phyloP scores from a whole-genome alignment of 805 yeast genomes.

The Sporopachydermia quercuum region DNA sequence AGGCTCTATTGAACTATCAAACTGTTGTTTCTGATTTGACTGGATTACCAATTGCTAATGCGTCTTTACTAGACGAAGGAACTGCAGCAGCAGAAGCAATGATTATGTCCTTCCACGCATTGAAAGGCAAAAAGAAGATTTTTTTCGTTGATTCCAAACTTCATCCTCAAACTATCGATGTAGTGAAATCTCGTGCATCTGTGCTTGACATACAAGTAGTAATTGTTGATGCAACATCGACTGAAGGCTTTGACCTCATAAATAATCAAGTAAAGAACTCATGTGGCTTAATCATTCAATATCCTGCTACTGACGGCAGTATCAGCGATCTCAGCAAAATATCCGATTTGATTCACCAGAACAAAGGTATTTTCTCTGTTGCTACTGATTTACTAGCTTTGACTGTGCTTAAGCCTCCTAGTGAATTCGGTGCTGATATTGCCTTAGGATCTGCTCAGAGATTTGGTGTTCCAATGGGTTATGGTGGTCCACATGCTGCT shows the following conservation, averaged over 20 bases:
- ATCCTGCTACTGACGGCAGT: conserved; percentile 79
- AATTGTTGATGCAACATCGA: conserved; percentile 27
- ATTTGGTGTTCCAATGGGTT: conserved; percentile 96
- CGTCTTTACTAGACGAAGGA: conserved; percentile 90
- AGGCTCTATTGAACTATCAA: conserved; percentile 80
- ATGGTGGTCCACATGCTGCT: conserved; percentile 98
- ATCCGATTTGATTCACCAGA: conserved; percentile 49
- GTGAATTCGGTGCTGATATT: conserved; percentile 79
- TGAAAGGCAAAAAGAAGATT: conserved; percentile 48
- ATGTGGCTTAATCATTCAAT: conserved; percentile 80
- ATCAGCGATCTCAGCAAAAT: conserved; percentile 37
- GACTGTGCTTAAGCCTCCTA: conserved; percentile 73
- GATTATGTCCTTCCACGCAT: conserved; percentile 59
- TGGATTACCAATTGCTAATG: conserved; percentile 89
- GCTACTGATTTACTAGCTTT: conserved; percentile 90
- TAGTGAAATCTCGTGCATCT: conserved; percentile 62
- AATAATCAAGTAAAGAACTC: conserved; percentile 23
- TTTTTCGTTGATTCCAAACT: conserved; percentile 64
- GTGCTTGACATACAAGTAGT: conserved; percentile 56
- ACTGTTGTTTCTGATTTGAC: conserved; percentile 85
- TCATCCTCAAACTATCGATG: conserved; percentile 78
- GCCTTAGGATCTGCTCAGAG: conserved; percentile 89
- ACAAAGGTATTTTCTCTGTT: conserved; percentile 65
- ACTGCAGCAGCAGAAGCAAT: conserved; percentile 97
- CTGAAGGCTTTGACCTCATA: conserved; percentile 17